These are phyloP conservation scores for Hypoxylon cercidicola DNA, from an alignment of 495 filamentous ascomycete genomes.

Conservation along the genomic window DNA sequence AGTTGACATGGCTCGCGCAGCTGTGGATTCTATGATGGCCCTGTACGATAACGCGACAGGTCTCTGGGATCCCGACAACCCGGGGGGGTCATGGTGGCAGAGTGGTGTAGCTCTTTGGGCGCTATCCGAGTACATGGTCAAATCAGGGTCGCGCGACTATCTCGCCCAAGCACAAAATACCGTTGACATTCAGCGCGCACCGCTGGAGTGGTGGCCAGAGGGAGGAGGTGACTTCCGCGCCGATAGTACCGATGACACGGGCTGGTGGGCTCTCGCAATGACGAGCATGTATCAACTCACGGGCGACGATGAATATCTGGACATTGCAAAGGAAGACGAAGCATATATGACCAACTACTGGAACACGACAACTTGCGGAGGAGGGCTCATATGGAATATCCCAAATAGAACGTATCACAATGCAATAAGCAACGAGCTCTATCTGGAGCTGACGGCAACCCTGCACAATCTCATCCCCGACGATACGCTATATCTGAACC, in stretches of 20 bases:
- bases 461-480: slow-evolving; percentile 69
- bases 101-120: slow-evolving; percentile 53
- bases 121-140: slow-evolving; percentile 53
- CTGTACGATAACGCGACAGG: slow-evolving; percentile 49
- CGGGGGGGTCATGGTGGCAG: slow-evolving; percentile 52
- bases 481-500: slow-evolving; percentile 61
- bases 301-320: slow-evolving; percentile 60
- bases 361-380: slow-evolving; percentile 66
- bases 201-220: slow-evolving; percentile 51
- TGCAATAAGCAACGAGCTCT: slow-evolving; percentile 78
- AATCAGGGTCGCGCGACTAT: slow-evolving; percentile 46
- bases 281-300: slow-evolving; percentile 71
- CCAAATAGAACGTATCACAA: slow-evolving; percentile 65
- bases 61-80: slow-evolving; percentile 48
- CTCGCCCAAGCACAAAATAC: slow-evolving; percentile 46
- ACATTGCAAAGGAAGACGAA: slow-evolving; percentile 66
- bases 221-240: slow-evolving; percentile 60
- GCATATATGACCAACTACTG: slow-evolving; percentile 66
- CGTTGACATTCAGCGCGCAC: slow-evolving; percentile 47
- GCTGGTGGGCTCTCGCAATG: slow-evolving; percentile 75
- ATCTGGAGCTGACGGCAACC: slow-evolving; percentile 70
- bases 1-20: slow-evolving; percentile 23
- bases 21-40: slow-evolving; percentile 54
- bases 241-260: slow-evolving; percentile 73
- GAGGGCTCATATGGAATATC: slow-evolving; percentile 69